Evolutionary conservation across 352 stramenopile genomes (phyloP).

Genomic region (Phytophthora aleatoria): DNA sequence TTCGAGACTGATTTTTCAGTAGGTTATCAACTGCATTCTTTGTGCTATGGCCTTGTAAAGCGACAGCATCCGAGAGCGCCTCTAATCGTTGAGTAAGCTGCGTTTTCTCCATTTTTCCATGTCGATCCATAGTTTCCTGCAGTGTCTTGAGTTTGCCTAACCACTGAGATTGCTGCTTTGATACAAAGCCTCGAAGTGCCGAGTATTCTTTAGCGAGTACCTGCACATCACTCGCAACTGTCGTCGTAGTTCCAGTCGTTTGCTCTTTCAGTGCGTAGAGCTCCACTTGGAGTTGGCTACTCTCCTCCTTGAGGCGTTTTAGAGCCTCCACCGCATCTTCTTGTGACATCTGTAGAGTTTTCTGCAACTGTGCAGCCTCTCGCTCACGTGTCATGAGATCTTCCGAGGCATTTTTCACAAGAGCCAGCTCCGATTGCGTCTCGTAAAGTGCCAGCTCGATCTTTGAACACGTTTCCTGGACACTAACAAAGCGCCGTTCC

Average conservation of each 20-base stretch:
- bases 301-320: slow-evolving; percentile 47
- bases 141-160: slow-evolving; percentile 46
- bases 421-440: slow-evolving; percentile 47
- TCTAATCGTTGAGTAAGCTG: slow-evolving; percentile 55
- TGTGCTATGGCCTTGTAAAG: slow-evolving; percentile 44
- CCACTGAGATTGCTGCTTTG: slow-evolving; percentile 50
- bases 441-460: slow-evolving; percentile 54
- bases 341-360: slow-evolving; percentile 52
- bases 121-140: slow-evolving; percentile 50
- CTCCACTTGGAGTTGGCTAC: slow-evolving; percentile 44
- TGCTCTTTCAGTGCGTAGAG: slow-evolving; percentile 47
- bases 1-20: slow-evolving; percentile 58
- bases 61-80: slow-evolving; percentile 41
- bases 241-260: slow-evolving; percentile 25
- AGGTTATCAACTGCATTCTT: slow-evolving; percentile 50
- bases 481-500: slow-evolving; percentile 43
- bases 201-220: slow-evolving; percentile 51
- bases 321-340: slow-evolving; percentile 50
- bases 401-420: slow-evolving; percentile 46
- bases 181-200: slow-evolving; percentile 32
- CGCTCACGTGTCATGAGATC: slow-evolving; percentile 52
- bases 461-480: slow-evolving; percentile 58
- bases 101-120: slow-evolving; percentile 52
- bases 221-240: slow-evolving; percentile 52
- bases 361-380: slow-evolving; percentile 45